Evolutionary conservation across 2,329 filamentous ascomycete genomes (phyloP), one percentile per base, ranked within the genome.

Genomic region (Penicillium sp.): DNA sequence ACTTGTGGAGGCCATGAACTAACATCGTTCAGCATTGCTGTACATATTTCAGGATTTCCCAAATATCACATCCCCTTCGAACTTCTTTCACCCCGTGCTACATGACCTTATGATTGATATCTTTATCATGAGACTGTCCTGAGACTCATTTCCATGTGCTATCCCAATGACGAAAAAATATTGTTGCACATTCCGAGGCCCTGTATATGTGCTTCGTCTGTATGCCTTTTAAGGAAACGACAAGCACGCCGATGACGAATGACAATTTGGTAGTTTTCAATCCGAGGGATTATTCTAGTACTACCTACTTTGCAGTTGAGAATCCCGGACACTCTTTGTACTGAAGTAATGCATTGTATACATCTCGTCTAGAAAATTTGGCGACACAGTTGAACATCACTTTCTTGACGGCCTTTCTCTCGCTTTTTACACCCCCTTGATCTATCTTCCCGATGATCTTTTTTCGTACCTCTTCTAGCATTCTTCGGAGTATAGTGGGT

Each of bases 181-280:
- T 57, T 52, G 53, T 61, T 53, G 47, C 58, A 54, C 53, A 64
- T 60, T 67, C 63, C 53, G 62, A 66, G 66, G 62, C 55, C 38
- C 56, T 52, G 34, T 46, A 47, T 55, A 54, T 54, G 34, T 65
- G 64, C 65, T 67, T 63, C 55, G 60, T 62, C 59, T 68, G 66
- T 66, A 61, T 57, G 54, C 60, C 61, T 54, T 45, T 7, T n/a
- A 54, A 60, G 62, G 61, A 67, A 66, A 54, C 51, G 51, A 50
- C 46, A 38, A 50, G 51, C 13, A 54, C 11, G 46, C 39, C 51
- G 13, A 26, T 54, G 51, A 54, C 46, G 51, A 54, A 46, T 54
- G 51, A 54, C 47, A 49, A 44, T 46, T 47, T 50, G 51, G 51
- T 54, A 54, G 51, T 54, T 54, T 54, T 54, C 51, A 54, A 54